Percentiles rank a stretch among this genome's conserved stretches.
phyloP scores from a whole-genome alignment of 2,329 filamentous ascomycete genomes.

The Diaporthe nobilis region DNA sequence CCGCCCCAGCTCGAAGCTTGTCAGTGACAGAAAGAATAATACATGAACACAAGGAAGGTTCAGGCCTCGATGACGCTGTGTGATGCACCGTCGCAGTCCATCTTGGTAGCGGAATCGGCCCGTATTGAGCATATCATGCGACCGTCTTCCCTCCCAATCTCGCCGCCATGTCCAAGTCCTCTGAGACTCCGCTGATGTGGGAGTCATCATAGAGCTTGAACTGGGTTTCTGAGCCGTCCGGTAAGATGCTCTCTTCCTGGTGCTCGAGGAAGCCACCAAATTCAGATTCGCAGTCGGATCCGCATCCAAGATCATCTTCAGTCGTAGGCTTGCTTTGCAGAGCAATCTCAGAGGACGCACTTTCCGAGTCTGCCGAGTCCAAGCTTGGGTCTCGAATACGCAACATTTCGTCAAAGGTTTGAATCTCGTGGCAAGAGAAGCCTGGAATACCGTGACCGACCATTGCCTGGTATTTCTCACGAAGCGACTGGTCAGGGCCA shows the following conservation, averaged over 20 bases:
- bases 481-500: constrained; percentile 25
- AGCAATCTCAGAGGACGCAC: neutral
- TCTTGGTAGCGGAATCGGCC: neutral
- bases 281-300: neutral
- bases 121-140: neutral
- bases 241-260: constrained; percentile 34
- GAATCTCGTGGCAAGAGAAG: constrained; percentile 27
- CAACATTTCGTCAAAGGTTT: constrained; percentile 10
- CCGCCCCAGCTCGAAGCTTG: neutral
- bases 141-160: constrained; percentile 26
- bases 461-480: constrained; percentile 38
- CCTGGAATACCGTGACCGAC: constrained; percentile 35
- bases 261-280: constrained; percentile 38
- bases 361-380: neutral
- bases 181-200: constrained; percentile 15
- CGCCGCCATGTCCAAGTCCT: constrained; percentile 32
- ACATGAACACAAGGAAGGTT: neutral
- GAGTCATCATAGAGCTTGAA: constrained; percentile 7
- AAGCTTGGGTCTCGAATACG: neutral
- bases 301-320: neutral
- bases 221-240: neutral
- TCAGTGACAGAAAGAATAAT: neutral
- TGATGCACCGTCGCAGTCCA: neutral
- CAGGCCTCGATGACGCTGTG: neutral
- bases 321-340: neutral